Conservation (phyloP, 768 basidiomycete species). For the Rhodotorula paludigena region DNA sequence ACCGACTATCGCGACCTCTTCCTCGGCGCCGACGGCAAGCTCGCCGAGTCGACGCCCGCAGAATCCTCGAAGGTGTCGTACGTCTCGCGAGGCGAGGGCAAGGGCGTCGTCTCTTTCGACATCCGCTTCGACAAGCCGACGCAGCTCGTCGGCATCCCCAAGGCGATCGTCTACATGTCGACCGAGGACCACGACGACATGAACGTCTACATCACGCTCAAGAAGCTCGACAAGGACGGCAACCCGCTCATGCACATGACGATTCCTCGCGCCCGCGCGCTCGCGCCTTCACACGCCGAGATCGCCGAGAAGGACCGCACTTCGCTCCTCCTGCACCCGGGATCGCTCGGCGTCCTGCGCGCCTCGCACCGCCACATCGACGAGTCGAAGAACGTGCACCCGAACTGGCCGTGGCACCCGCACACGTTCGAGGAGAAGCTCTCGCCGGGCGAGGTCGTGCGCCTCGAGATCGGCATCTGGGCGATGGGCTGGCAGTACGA, state of each 20-base stretch:
- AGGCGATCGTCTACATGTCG: slow-evolving; percentile 26
- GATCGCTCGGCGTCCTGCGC: slow-evolving; percentile 32
- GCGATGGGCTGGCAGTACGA: slow-evolving; percentile 30
- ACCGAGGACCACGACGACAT: slow-evolving; percentile 34
- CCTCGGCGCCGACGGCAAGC: slow-evolving; percentile 24
- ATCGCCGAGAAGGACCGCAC: slow-evolving; percentile 28
- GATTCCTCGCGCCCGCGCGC: slow-evolving; percentile 13
- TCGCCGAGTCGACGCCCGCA: not conserved
- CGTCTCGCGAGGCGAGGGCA: slow-evolving; percentile 12
- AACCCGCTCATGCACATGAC: slow-evolving; percentile 25
- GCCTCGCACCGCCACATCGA: slow-evolving; percentile 37
- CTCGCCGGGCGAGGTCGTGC: slow-evolving; percentile 27
- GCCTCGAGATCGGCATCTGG: slow-evolving; percentile 37
- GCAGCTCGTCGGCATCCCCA: slow-evolving; percentile 31
- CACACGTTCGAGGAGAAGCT: slow-evolving; percentile 32
- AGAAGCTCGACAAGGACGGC: slow-evolving; percentile 38
- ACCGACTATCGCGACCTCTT: slow-evolving; percentile 29
- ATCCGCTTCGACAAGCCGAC: slow-evolving; percentile 25
- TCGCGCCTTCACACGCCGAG: slow-evolving; percentile 11
- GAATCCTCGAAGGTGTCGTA: slow-evolving; percentile 2
- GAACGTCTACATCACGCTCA: slow-evolving; percentile 34
- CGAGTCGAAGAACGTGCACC: slow-evolving; percentile 17
- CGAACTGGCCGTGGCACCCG: slow-evolving; percentile 20
- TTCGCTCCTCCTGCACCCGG: slow-evolving; percentile 14
- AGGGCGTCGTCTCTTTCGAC: slow-evolving; percentile 26